Percentiles rank a stretch among this genome's conserved stretches.
Evolutionary conservation across 441 rosid species (phyloP).

Genomic region (Hura crepitans): DNA sequence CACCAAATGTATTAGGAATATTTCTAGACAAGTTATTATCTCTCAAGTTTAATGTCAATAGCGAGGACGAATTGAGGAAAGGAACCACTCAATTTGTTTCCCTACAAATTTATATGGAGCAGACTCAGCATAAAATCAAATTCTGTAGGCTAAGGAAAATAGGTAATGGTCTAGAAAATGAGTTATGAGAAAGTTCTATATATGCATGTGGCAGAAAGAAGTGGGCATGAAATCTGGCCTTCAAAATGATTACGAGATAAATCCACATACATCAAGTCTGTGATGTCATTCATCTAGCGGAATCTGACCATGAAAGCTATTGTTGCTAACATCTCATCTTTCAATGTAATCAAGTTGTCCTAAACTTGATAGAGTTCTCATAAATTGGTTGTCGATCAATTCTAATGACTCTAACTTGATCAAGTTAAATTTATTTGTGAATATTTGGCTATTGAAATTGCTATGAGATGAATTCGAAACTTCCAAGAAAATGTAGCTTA

Average conservation of each 20-base stretch:
- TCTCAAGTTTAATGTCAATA: background rate
- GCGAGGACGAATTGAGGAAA: background rate
- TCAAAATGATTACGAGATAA: background rate
- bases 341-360: fast-evolving
- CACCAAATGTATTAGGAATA: background rate
- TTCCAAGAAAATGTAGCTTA: background rate
- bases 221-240: slow-evolving; percentile 2
- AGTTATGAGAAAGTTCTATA: background rate
- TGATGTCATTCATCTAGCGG: background rate
- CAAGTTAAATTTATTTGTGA: background rate
- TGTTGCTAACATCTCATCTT: background rate
- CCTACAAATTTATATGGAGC: background rate
- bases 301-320: background rate
- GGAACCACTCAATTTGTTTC: background rate
- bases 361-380: background rate
- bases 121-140: background rate
- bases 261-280: background rate
- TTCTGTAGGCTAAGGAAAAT: background rate
- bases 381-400: background rate
- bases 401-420: background rate
- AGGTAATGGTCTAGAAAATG: background rate
- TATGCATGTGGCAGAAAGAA: background rate
- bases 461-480: slow-evolving; percentile 1
- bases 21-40: background rate
- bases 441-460: background rate